phyloP scores from a whole-genome alignment of 164 flowering plant species.

The Echeveria elegans region DNA sequence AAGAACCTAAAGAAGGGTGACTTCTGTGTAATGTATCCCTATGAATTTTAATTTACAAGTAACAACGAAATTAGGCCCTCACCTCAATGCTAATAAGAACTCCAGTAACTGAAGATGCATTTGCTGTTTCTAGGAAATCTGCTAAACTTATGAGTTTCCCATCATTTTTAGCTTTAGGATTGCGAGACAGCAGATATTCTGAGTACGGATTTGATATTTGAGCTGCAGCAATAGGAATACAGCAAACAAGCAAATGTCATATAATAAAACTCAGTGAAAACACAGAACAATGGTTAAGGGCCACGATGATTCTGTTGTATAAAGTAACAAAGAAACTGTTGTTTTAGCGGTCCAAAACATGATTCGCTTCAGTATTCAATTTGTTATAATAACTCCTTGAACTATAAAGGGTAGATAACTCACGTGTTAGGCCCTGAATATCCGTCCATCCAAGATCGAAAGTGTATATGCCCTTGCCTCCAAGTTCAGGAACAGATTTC shows the following conservation, averaged over 20 bases:
- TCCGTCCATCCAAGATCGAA: slow-evolving; percentile 71
- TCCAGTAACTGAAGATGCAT: slow-evolving; percentile 35
- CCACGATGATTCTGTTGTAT: neutral
- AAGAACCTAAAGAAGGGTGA: neutral
- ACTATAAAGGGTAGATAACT: slow-evolving; percentile 21
- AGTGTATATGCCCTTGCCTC: slow-evolving; percentile 39
- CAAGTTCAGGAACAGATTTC: slow-evolving; percentile 33
- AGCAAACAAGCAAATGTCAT: neutral
- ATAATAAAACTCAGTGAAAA: neutral
- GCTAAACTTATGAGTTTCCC: slow-evolving; percentile 32
- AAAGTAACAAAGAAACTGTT: neutral
- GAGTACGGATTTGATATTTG: slow-evolving; percentile 30
- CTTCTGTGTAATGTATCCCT: neutral
- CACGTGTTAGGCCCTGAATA: slow-evolving; percentile 59
- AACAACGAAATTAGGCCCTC: slow-evolving; percentile 14
- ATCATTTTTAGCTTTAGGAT: slow-evolving; percentile 27
- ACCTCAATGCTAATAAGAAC: slow-evolving; percentile 56
- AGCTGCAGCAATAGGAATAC: slow-evolving; percentile 22
- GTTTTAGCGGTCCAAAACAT: neutral
- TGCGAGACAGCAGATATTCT: slow-evolving; percentile 20
- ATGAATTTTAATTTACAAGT: neutral
- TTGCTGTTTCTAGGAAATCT: slow-evolving; percentile 38
- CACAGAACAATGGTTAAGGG: neutral
- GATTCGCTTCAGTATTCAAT: neutral
- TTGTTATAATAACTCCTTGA: neutral